These are phyloP conservation scores for Magnolia kwangsiensis DNA, from an alignment of 164 flowering plant species.

Conservation along the genomic window DNA sequence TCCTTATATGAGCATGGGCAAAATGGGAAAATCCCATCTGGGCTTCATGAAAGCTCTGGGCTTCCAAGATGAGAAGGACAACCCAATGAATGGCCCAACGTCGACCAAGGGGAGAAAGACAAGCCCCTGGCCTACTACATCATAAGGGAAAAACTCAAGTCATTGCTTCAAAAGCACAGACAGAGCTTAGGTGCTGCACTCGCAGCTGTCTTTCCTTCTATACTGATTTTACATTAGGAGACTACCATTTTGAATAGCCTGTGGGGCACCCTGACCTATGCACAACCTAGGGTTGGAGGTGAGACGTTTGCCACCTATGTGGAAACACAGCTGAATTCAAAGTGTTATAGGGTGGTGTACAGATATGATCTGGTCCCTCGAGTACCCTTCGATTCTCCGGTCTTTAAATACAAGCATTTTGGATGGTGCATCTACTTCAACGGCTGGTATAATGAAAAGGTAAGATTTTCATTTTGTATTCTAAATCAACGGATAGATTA, in stretches of 20 bases:
- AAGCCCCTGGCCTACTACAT: conserved; percentile 41
- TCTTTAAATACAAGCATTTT: conserved; percentile 47
- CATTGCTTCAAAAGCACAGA: conserved; percentile 21
- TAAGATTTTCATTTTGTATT: conserved; percentile 6
- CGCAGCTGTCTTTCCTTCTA: conserved; percentile 47
- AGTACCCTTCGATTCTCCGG: conserved; percentile 45
- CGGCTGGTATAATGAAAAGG: conserved; percentile 48
- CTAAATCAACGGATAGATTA: too few relatives aligned
- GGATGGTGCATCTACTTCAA: conserved; percentile 52
- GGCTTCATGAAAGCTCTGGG: conserved; percentile 85
- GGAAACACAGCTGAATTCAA: conserved; percentile 12
- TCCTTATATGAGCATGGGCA: conserved; percentile 42
- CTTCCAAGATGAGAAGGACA: conserved; percentile 28
- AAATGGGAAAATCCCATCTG: conserved; percentile 45
- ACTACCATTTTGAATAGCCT: conserved; percentile 32
- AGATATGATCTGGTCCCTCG: conserved; percentile 55
- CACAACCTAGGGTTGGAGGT: conserved; percentile 73
- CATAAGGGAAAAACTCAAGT: conserved; percentile 36
- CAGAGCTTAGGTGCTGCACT: conserved; percentile 60
- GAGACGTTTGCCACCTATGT: conserved; percentile 34
- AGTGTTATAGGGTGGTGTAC: conserved; percentile 55
- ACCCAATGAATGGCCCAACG: conserved; percentile 46
- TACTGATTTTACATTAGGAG: conserved; percentile 47
- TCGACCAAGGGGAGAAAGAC: conserved; percentile 5
- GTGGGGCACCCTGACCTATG: conserved; percentile 51